Evolutionary conservation across 495 filamentous ascomycete species (phyloP), one percentile per base, ranked within the genome.

Genomic region (Tirmania nivea): DNA sequence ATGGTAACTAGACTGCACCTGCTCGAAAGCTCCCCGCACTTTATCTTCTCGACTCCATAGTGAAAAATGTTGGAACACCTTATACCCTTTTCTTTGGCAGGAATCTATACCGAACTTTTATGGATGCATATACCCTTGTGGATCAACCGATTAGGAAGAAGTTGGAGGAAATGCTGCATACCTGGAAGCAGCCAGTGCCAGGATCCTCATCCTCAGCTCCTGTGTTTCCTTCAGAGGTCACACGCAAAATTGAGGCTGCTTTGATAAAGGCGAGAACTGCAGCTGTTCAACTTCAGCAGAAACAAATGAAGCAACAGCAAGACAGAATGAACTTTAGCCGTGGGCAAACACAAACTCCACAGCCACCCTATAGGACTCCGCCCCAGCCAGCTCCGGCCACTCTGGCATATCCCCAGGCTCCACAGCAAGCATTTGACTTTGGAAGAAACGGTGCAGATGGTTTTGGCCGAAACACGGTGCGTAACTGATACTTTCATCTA

Each of bases 31-130:
- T 97, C 14, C 86, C 89, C 20, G 85, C 92, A 2, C 74, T 97
- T n/a, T 97, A 96, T 71, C 81, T 97, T 60, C 83, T 95, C 64
- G 90, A 97, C 69, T 95, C 88, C 9, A 84, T 97, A 54, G 90
- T 90, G 61, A 97, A 97, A 70, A 96, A 96, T 73, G 87, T 96
- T 54, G 92, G 92, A 25, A 94, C 87, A 0, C 92, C 90, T 49
- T 97, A 96, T 68, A 93, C 86, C 1, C 74, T 94, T 8, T 95
- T 90, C 65, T 79, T 97, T 56, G 84, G 90, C 37, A 79, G 83
- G 17, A 87, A 89, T 66, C 76, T 97, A 55, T 96, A 85, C 66
- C 75, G 78, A 58, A 94, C 84, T 16, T 97, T 94, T 65, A 95
- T 97, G 87, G 81, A 86, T 58, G 85, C 92, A 52, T 97, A 95